Evolutionary conservation across 1,284 basidiomycete species (phyloP), one percentile per base, ranked within the genome.

Genomic region (Mycena citricolor): DNA sequence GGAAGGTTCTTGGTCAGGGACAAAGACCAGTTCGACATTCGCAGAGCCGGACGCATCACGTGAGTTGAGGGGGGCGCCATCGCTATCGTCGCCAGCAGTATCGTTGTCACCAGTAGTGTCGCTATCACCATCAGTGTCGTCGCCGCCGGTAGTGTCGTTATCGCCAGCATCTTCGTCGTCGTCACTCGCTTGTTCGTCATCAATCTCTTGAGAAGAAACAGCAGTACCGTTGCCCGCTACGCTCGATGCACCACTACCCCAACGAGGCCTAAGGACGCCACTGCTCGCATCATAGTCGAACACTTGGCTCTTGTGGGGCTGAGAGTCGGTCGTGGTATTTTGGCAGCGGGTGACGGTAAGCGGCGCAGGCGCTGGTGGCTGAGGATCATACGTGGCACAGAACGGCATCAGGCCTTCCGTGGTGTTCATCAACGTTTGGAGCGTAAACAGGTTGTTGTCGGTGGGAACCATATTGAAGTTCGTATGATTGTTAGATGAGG

Each of bases 341-440:
- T 52, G 42, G 54, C 82, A 86, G 11, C 54, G 57, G 42, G 72
- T 60, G 57, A 78, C 71, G 4, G 67, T 71, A 54, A 86, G 65
- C 5, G 76, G 70, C 8, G 71, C 66, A 0, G 79, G 68, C 1
- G 62, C 52, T 7, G 63, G 49, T 2, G 80, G 79, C 29, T 69
- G 62, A 4, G 76, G 68, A 51, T 84, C 69, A 57, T 76, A 86
- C 3, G 82, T 83, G 2, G 77, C 77, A 51, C 84, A 87, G 57
- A 69, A 80, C 7, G 60, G 51, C 44, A 67, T 39, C 0, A 70
- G 70, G 8, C 56, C 47, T 10, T 54, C 37, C 20, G 68, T 61
- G 25, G 74, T 63, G 52, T 75, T 76, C 35, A 76, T 58, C 2
- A 67, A 60, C n/a, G 77, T 58, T 53, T 69, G 66, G 20, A 86